Evolutionary conservation across 2,329 filamentous ascomycete genomes (phyloP).

Genomic region (Shiraia sp.): DNA sequence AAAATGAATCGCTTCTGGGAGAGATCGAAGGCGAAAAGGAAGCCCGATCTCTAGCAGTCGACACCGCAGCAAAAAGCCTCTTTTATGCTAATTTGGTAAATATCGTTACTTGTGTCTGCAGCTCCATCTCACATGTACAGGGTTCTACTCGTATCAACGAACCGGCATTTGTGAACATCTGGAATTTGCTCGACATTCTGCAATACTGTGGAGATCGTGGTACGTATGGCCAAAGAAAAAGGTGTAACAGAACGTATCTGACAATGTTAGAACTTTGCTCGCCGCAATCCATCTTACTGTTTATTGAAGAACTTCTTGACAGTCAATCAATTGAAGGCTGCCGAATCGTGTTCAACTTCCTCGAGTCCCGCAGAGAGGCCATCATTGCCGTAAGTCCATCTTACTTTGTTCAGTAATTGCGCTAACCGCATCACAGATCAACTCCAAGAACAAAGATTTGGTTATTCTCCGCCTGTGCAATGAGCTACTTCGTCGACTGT

Average conservation of each 20-base stretch:
- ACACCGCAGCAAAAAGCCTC: constrained; percentile 78
- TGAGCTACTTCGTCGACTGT: constrained; percentile 87
- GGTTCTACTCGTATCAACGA: constrained; percentile 75
- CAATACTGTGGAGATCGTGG: constrained; percentile 83
- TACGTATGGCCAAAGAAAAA: constrained; percentile 52
- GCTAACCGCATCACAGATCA: constrained; percentile 37
- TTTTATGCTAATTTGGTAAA: constrained; percentile 81
- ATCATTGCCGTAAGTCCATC: constrained; percentile 69
- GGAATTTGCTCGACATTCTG: constrained; percentile 93
- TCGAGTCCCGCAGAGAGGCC: constrained; percentile 88
- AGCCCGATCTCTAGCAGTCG: constrained; percentile 68
- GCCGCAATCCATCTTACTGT: constrained; percentile 80
- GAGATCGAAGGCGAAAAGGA: constrained; percentile 51
- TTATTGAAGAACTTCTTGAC: constrained; percentile 93
- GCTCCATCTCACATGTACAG: constrained; percentile 49
- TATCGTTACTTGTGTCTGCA: not conserved
- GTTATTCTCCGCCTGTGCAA: constrained; percentile 94
- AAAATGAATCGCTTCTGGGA: constrained; percentile 32
- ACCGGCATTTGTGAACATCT: constrained; percentile 78
- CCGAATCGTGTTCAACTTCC: constrained; percentile 87
- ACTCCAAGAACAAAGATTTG: constrained; percentile 70
- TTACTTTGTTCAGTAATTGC: not conserved
- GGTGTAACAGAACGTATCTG: constrained; percentile 1
- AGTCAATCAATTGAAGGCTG: constrained; percentile 94
- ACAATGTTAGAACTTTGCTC: constrained; percentile 61